phyloP scores from a whole-genome alignment of 345 rosid species.

The Hypericum androsaemum region DNA sequence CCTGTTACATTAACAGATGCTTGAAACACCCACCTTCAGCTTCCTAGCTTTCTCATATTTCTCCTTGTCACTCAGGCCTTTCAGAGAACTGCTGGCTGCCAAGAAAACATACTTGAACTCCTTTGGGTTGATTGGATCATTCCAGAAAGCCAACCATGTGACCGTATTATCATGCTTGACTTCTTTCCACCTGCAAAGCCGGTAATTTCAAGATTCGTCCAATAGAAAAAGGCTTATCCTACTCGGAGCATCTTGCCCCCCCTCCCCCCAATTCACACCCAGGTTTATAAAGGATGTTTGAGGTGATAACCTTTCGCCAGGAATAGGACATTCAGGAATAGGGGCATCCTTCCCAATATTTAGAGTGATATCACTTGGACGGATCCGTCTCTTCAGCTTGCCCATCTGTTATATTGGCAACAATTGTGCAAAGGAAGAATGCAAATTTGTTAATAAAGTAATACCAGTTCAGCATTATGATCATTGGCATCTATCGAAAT shows the following conservation, averaged over 20 bases:
- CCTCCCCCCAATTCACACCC: not conserved
- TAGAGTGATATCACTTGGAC: conserved; percentile 81
- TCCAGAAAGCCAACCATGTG: conserved; percentile 99
- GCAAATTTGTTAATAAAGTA: not conserved
- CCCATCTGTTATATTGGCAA: conserved; percentile 61
- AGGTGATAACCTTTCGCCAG: conserved; percentile 75
- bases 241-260: conserved; percentile 2
- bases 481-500: no score
- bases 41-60: conserved; percentile 97
- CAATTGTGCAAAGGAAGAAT: not conserved
- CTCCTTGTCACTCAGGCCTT: conserved; percentile 96
- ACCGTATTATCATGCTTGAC: conserved; percentile 94
- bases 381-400: conserved; percentile 80
- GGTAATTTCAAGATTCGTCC: conserved; percentile 22
- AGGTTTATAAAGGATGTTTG: conserved; percentile 5
- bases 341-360: conserved; percentile 85
- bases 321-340: conserved; percentile 87
- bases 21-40: conserved; percentile 51
- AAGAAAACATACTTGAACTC: conserved; percentile 96
- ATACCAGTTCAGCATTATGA: not conserved
- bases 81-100: conserved; percentile 94
- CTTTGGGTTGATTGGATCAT: conserved; percentile 81
- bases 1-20: conserved; percentile 1
- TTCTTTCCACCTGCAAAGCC: conserved; percentile 85
- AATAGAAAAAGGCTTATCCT: conserved; percentile 5